A percentile compares a stretch with the other conserved stretches of the same genome.
phyloP scores from a whole-genome alignment of 2,329 filamentous ascomycete species.

The Colletotrichum navitas region DNA sequence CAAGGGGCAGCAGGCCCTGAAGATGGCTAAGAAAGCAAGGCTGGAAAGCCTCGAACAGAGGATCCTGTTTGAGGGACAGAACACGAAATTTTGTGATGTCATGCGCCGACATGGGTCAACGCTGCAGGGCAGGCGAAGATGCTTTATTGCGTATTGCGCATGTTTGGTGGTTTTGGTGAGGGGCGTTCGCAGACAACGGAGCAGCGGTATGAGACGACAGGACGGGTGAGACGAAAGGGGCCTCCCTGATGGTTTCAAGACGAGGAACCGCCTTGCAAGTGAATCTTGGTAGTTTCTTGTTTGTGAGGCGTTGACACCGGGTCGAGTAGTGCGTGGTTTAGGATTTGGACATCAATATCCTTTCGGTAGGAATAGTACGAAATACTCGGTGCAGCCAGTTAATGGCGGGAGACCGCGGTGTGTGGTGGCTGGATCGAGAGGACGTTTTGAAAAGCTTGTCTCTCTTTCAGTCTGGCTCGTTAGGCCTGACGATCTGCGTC shows the following conservation, averaged over 20 bases:
- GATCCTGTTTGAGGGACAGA: not conserved
- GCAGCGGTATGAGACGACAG: conserved; percentile 5
- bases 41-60: not conserved
- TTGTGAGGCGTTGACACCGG: not conserved
- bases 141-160: not conserved
- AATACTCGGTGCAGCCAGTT: no score
- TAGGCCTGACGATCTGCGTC: conserved; percentile 3
- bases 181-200: conserved; percentile 20
- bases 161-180: conserved; percentile 27
- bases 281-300: conserved; percentile 7
- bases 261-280: not conserved
- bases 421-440: not conserved
- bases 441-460: not conserved
- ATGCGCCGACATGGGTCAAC: conserved; percentile 21
- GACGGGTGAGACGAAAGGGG: not conserved
- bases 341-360: no score
- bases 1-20: not conserved
- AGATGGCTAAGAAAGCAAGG: not conserved
- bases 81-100: conserved; percentile 17
- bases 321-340: not conserved
- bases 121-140: conserved; percentile 4
- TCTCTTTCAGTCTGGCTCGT: not conserved
- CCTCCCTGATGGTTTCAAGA: not conserved
- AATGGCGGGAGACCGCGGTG: not conserved
- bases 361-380: no score